Base-by-base conservation (phyloP, 2,329 filamentous ascomycete species). In the Zymoseptoria passerinii region DNA sequence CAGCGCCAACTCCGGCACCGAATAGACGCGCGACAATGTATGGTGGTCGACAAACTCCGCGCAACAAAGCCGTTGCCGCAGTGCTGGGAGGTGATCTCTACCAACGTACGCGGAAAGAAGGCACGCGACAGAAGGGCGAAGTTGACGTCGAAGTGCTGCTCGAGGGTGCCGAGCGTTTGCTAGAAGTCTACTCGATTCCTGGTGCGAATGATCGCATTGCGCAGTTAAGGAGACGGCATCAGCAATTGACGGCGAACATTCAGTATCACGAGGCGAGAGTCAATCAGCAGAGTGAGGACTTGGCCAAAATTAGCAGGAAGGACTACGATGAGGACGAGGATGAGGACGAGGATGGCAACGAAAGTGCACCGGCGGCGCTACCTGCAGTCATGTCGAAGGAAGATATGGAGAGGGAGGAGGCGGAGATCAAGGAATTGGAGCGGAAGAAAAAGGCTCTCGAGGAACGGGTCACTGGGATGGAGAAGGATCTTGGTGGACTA, bases 31-130 rank as follows among this genome's bases (percentile, higher is more conserved):
- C 77, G 59, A 82, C 79, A 29, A 78, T 73, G 64, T 80, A 76
- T 61, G 59, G 59, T 20, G 72, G 73, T 63, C 72, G 75, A 69
- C 79, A 77, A 65, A 80, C 78, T 62, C 85, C 83, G 50, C 83
- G 84, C 60, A 89, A 87, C 75, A 95, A 90, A 1, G 92, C 92
- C 8, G 92, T 97, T 1, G 89, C 92, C 2, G 90, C 91, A 7
- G 91, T 97, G 0, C 76, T 97, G 8, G 94, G 94, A 4, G 87
- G 86, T 0, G 89, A 95, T 65, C 83, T 97, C 72, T 90, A 96
- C 72, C 85, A 89, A 51, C 83, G 88, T 71, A 90, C 96, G 52
- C 80, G 83, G 58, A 78, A 79, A 59, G 83, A 81, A 4, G 80
- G 77, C 63, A 81, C 56, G 28, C 56, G 67, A 13, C 64, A 67